phyloP scores from a whole-genome alignment of 768 basidiomycete species.

The Lentinula edodes region DNA sequence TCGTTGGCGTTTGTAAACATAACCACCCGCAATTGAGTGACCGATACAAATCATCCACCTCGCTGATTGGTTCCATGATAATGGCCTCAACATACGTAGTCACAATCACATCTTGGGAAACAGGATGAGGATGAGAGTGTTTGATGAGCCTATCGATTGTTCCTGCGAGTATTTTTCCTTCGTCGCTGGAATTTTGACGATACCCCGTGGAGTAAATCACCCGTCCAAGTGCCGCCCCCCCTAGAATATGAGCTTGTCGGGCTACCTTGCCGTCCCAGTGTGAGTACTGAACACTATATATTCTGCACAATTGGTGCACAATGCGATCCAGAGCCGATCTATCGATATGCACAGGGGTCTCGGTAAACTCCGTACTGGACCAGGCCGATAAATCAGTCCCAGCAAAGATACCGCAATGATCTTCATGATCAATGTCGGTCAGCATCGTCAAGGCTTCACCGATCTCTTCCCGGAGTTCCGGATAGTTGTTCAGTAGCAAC shows the following conservation, averaged over 20 bases:
- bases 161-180: background rate
- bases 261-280: background rate
- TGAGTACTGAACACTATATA: background rate
- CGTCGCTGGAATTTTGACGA: background rate
- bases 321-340: background rate
- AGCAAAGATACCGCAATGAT: background rate
- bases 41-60: background rate
- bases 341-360: background rate
- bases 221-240: background rate
- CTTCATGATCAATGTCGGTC: slow-evolving; percentile 7
- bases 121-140: background rate
- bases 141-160: background rate
- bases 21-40: background rate
- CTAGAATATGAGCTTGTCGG: background rate
- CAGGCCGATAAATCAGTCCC: background rate
- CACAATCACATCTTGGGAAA: background rate
- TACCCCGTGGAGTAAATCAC: background rate
- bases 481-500: slow-evolving; percentile 10
- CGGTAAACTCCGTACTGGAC: background rate
- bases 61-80: background rate
- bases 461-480: background rate
- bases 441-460: slow-evolving; percentile 6
- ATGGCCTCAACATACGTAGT: background rate
- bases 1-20: background rate
- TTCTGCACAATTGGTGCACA: background rate